Percentiles rank a stretch among this genome's conserved stretches.
Conservation (phyloP, 495 filamentous ascomycete genomes). For the Hypoxylon crocopeplum region DNA sequence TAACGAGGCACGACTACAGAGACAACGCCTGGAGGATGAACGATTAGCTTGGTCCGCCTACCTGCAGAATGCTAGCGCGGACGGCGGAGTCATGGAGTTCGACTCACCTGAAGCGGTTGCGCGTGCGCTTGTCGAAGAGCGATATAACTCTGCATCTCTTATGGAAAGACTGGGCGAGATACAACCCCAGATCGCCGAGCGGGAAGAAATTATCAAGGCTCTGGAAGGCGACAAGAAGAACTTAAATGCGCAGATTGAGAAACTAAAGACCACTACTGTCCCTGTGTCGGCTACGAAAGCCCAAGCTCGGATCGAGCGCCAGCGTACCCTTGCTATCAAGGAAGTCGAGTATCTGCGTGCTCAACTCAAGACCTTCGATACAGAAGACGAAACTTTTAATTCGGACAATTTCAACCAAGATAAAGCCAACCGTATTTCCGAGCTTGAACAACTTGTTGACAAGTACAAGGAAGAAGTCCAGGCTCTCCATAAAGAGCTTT, state of each 20-base stretch:
- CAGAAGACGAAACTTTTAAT: slow-evolving; percentile 86
- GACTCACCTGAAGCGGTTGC: slow-evolving; percentile 90
- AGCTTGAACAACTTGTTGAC: slow-evolving; percentile 86
- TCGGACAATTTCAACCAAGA: slow-evolving; percentile 77
- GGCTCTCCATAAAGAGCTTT: slow-evolving; percentile 72
- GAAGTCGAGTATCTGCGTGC: slow-evolving; percentile 94
- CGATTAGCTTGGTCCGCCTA: slow-evolving; percentile 84
- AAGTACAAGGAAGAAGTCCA: slow-evolving; percentile 86
- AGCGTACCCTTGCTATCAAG: slow-evolving; percentile 82
- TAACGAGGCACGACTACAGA: slow-evolving; percentile 77
- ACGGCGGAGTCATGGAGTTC: slow-evolving; percentile 69
- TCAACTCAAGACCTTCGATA: slow-evolving; percentile 89
- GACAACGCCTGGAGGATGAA: slow-evolving; percentile 89
- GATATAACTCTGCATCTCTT: slow-evolving; percentile 77
- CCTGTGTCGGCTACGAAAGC: slow-evolving; percentile 64
- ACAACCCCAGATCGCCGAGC: slow-evolving; percentile 80
- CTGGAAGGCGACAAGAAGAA: slow-evolving; percentile 72
- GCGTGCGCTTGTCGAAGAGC: slow-evolving; percentile 79
- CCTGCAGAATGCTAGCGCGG: slow-evolving; percentile 69
- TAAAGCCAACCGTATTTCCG: slow-evolving; percentile 75
- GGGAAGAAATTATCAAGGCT: slow-evolving; percentile 74
- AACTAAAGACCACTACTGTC: slow-evolving; percentile 59
- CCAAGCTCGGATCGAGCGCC: slow-evolving; percentile 76
- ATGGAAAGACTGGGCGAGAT: slow-evolving; percentile 78
- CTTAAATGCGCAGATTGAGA: slow-evolving; percentile 73